Evolutionary conservation across 2,329 filamentous ascomycete genomes (phyloP).

Genomic region (Metarhizium sp.): DNA sequence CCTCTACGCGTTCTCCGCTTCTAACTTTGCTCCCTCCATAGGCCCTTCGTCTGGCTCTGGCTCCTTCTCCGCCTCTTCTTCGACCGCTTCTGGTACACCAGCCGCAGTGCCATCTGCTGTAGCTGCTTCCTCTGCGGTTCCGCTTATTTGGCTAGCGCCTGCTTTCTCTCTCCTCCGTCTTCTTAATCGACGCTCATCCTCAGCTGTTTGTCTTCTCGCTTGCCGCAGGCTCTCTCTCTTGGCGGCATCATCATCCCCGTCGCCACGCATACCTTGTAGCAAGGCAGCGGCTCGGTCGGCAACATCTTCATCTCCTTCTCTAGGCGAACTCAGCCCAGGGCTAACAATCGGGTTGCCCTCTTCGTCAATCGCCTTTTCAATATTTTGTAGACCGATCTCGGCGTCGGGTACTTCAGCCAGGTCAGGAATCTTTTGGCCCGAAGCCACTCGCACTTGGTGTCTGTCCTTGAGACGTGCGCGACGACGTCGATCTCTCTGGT

Average conservation of each 20-base stretch:
- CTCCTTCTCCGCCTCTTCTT: constrained; percentile 6
- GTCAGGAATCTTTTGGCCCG: constrained; percentile 78
- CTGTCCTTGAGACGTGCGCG: constrained; percentile 82
- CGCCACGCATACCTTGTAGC: constrained; percentile 72
- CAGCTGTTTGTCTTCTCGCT: constrained; percentile 59
- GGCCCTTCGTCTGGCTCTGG: background rate
- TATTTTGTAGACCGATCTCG: constrained; percentile 29
- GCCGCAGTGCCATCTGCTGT: constrained; percentile 4
- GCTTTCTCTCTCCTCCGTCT: constrained; percentile 58
- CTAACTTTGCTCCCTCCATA: constrained; percentile 6
- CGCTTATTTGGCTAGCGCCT: constrained; percentile 22
- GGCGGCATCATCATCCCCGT: constrained; percentile 43
- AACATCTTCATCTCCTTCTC: constrained; percentile 57
- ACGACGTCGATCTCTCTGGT: constrained; percentile 80
- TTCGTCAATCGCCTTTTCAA: constrained; percentile 31
- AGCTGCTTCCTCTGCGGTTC: constrained; percentile 14
- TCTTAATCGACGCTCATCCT: constrained; percentile 63
- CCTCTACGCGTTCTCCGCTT: constrained; percentile 5
- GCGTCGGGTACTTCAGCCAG: constrained; percentile 50
- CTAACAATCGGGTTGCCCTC: constrained; percentile 40
- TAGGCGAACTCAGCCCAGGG: constrained; percentile 36
- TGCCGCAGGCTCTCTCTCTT: constrained; percentile 53
- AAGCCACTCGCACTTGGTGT: constrained; percentile 82
- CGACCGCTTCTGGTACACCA: constrained; percentile 5
- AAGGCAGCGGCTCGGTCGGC: constrained; percentile 76